Percentiles rank a stretch among this genome's conserved stretches.
These are phyloP conservation scores for Pogostemon cablin DNA, from an alignment of 257 asterid genomes.

Conservation along the genomic window DNA sequence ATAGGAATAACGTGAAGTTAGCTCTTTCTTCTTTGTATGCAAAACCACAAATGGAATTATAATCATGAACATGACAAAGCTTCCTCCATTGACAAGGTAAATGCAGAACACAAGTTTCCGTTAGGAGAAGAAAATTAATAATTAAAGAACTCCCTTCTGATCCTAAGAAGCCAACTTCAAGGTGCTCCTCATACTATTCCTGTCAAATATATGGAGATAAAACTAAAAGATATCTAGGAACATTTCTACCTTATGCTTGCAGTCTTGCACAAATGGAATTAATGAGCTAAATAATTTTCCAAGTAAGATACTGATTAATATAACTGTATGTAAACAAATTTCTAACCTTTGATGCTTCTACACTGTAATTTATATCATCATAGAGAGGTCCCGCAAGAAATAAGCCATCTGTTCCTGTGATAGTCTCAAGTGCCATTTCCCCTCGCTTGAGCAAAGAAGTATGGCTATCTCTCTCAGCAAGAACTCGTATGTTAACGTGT, in stretches of 20 bases:
- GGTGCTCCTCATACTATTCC: neutral
- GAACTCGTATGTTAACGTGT: conserved; percentile 66
- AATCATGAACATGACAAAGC: neutral
- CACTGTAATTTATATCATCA: conserved; percentile 72
- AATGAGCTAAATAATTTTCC: neutral
- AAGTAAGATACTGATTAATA: conserved; percentile 16
- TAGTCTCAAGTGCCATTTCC: conserved; percentile 67
- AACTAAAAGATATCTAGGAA: neutral
- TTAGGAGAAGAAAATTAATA: conserved; percentile 7
- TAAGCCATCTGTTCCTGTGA: conserved; percentile 70
- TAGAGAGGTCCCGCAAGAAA: conserved; percentile 94
- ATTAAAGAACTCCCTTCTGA: neutral
- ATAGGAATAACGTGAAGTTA: conserved; percentile 10
- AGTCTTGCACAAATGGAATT: conserved; percentile 9
- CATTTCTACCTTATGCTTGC: conserved; percentile 17
- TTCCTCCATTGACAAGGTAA: conserved; percentile 19
- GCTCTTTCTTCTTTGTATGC: conserved; percentile 4
- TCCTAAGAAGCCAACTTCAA: conserved; percentile 13
- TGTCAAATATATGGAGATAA: neutral
- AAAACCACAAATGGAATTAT: conserved; percentile 18
- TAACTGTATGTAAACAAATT: conserved; percentile 25
- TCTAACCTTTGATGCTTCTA: conserved; percentile 90
- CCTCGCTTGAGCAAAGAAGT: conserved; percentile 69
- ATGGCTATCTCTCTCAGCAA: conserved; percentile 70
- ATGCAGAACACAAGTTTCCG: conserved; percentile 2